These are phyloP conservation scores for Alternaria postmessia DNA, from an alignment of 2,329 filamentous ascomycete genomes.

Conservation along the genomic window DNA sequence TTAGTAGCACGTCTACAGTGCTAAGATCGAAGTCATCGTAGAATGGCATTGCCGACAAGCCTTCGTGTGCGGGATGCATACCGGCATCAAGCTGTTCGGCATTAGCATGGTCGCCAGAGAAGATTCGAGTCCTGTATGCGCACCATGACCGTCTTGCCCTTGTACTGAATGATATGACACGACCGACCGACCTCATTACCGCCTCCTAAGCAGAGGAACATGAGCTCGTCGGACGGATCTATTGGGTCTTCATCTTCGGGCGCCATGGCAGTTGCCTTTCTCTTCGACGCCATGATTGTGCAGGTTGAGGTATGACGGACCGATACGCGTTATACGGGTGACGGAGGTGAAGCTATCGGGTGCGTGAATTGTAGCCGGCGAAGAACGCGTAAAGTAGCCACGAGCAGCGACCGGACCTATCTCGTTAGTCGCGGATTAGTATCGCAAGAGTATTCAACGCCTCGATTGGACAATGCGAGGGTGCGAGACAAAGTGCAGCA, in stretches of 20 bases:
- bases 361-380: neutral
- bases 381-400: conserved; percentile 9
- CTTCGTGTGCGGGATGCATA: conserved; percentile 95
- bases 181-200: conserved; percentile 97
- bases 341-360: conserved; percentile 5
- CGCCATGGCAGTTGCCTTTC: conserved; percentile 85
- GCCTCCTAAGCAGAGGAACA: conserved; percentile 91
- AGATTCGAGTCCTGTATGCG: conserved; percentile 37
- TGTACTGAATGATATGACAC: conserved; percentile 98
- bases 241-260: conserved; percentile 80
- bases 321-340: neutral
- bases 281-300: conserved; percentile 82
- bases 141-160: conserved; percentile 99
- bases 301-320: neutral
- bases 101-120: conserved; percentile 31
- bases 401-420: neutral
- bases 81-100: conserved; percentile 84
- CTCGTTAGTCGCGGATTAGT: conserved; percentile 12
- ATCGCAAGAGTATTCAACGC: conserved; percentile 1
- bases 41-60: conserved; percentile 90
- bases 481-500: neutral
- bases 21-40: conserved; percentile 99
- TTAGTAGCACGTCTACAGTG: conserved; percentile 94
- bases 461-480: conserved; percentile 1
- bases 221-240: conserved; percentile 91